Percentiles rank a stretch among this genome's conserved stretches.
Evolutionary conservation across 768 basidiomycete genomes (phyloP).

Genomic region (Kwoniella dendrophila): DNA sequence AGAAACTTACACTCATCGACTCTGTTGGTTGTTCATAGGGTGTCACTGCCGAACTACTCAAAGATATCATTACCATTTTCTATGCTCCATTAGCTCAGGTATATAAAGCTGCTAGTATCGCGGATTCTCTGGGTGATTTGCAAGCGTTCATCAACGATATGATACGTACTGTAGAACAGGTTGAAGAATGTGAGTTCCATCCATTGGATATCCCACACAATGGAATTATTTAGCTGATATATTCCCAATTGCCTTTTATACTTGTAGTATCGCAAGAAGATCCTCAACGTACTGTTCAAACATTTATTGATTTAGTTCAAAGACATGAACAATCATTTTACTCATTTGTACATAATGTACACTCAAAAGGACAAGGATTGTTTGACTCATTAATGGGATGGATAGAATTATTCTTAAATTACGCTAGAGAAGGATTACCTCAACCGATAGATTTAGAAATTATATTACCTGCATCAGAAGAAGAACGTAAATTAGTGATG

Average conservation of each 20-base stretch:
- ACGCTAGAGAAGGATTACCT: conserved; percentile 85
- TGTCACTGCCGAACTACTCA: conserved; percentile 87
- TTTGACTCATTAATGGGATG: conserved; percentile 94
- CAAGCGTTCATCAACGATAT: conserved; percentile 95
- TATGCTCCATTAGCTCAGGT: conserved; percentile 95
- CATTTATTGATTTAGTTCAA: conserved; percentile 87
- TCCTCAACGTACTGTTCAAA: conserved; percentile 81
- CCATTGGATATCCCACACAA: not conserved
- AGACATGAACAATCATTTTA: conserved; percentile 97
- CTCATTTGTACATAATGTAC: conserved; percentile 96
- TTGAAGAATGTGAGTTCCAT: conserved; percentile 72
- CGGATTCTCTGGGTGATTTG: conserved; percentile 85
- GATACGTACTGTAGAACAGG: conserved; percentile 87
- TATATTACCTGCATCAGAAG: conserved; percentile 77
- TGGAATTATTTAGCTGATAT: not conserved
- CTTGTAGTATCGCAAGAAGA: conserved; percentile 75
- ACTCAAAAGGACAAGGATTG: conserved; percentile 90
- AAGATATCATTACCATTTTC: conserved; percentile 98
- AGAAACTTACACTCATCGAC: not conserved
- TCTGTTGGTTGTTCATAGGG: conserved; percentile 63
- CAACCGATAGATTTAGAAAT: conserved; percentile 77
- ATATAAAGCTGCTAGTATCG: conserved; percentile 94
- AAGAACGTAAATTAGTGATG: conserved; percentile 75
- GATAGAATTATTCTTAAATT: conserved; percentile 92
- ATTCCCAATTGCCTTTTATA: not conserved